A percentile compares a stretch with the other conserved stretches of the same genome.
These are phyloP conservation scores for Fusarium sp. DNA, from an alignment of 2,329 filamentous ascomycete species.

Conservation along the genomic window DNA sequence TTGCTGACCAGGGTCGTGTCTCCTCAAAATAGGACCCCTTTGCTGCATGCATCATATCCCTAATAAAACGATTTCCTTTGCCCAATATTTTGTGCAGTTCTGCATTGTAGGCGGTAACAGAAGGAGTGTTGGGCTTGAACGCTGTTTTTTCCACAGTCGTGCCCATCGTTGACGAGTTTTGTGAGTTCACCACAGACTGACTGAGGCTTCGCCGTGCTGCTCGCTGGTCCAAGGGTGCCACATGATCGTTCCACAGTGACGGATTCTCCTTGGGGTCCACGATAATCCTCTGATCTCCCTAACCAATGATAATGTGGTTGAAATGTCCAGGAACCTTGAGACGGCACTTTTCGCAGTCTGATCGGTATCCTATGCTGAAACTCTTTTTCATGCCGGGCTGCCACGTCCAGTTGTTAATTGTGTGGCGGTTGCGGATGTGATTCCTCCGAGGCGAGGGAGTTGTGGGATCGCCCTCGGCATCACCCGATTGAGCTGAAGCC, in stretches of 20 bases:
- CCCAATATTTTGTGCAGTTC: neutral
- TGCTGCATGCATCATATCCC: neutral
- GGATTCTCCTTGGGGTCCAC: constrained; percentile 36
- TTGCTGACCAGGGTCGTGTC: neutral
- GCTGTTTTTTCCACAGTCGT: neutral
- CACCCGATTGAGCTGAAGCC: constrained; percentile 37
- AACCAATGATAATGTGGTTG: constrained; percentile 77
- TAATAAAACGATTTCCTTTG: neutral
- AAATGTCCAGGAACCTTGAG: constrained; percentile 80
- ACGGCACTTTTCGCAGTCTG: constrained; percentile 80
- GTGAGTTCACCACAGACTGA: neutral
- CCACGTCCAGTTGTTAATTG: constrained; percentile 66
- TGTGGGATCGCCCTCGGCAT: constrained; percentile 49
- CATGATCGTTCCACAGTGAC: constrained; percentile 41
- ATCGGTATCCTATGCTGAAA: constrained; percentile 79
- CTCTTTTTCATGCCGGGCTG: constrained; percentile 71
- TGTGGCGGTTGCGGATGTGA: constrained; percentile 66
- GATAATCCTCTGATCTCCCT: constrained; percentile 48
- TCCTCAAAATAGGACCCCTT: neutral
- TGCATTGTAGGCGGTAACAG: neutral
- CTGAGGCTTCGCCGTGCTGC: constrained; percentile 23
- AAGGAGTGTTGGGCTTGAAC: neutral
- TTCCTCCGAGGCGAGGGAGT: constrained; percentile 61
- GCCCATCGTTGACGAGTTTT: neutral
- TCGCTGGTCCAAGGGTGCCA: constrained; percentile 40